Conservation (phyloP, 1,284 basidiomycete species). For the Testicularia cyperi region DNA sequence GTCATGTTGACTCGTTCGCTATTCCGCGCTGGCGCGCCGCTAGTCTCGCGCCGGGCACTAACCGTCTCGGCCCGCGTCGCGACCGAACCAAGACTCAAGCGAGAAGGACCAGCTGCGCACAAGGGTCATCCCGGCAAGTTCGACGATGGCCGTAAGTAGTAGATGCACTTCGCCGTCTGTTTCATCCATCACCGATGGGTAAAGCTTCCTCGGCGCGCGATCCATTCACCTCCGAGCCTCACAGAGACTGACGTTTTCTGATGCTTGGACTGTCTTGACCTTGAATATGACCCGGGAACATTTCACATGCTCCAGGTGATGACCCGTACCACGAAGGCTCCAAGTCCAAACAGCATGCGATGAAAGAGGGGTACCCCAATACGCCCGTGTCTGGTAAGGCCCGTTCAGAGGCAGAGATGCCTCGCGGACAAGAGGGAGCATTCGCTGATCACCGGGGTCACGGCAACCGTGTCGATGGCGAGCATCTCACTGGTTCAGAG, state of each 20-base stretch:
- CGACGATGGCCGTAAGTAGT: constrained; percentile 26
- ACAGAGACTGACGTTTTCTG: no score
- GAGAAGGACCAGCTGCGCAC: constrained; percentile 23
- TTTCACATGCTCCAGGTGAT: constrained; percentile 8
- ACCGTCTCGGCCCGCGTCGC: no score
- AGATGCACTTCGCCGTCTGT: neutral
- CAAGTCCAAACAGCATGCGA: constrained; percentile 22
- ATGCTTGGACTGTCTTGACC: neutral
- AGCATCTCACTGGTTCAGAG: constrained; percentile 18
- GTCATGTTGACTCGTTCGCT: no score
- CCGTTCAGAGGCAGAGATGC: constrained; percentile 24
- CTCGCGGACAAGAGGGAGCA: constrained; percentile 21
- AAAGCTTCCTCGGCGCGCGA: no score
- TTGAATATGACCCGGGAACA: no score
- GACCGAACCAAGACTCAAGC: constrained; percentile 27
- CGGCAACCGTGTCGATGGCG: constrained; percentile 11
- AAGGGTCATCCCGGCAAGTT: constrained; percentile 27
- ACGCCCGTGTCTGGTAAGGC: constrained; percentile 9
- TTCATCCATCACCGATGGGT: no score
- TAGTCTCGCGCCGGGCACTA: no score
- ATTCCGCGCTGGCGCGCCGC: no score
- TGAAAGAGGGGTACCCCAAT: constrained; percentile 20
- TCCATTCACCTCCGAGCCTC: no score
- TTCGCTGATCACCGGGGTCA: constrained; percentile 39
- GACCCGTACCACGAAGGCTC: constrained; percentile 31